Evolutionary conservation across 495 filamentous ascomycete genomes (phyloP).

Genomic region (Delitschia confertaspora): DNA sequence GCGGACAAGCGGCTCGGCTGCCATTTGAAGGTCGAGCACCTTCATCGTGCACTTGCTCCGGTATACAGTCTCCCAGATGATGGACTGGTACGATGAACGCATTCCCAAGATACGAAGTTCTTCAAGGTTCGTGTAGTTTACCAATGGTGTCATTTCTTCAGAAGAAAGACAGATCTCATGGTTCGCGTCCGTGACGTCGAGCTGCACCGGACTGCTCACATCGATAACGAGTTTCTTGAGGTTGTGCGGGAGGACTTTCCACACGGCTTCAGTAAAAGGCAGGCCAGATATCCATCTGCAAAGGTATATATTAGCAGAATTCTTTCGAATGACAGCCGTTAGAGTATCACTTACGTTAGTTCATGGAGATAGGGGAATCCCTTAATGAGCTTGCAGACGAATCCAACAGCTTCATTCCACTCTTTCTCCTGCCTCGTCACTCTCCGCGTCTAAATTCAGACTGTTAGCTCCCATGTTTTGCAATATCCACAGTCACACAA

Average conservation of each 20-base stretch:
- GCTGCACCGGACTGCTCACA: slow-evolving; percentile 1
- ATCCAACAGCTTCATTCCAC: slow-evolving; percentile 6
- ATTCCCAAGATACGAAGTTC: slow-evolving; percentile 16
- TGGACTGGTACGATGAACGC: slow-evolving; percentile 14
- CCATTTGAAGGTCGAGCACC: slow-evolving; percentile 15
- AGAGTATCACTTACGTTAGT: slow-evolving; percentile 12
- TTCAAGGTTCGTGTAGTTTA: slow-evolving; percentile 9
- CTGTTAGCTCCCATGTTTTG: slow-evolving; percentile 2
- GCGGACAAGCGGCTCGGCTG: slow-evolving; percentile 6
- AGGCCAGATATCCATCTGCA: slow-evolving; percentile 9
- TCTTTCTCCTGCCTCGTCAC: neutral
- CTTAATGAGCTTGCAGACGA: slow-evolving; percentile 2
- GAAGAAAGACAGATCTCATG: slow-evolving; percentile 2
- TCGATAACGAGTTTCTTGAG: slow-evolving; percentile 12
- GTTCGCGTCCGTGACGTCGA: slow-evolving; percentile 1
- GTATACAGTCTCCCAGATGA: slow-evolving; percentile 23
- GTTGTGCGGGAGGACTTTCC: slow-evolving; percentile 1
- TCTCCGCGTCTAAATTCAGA: neutral
- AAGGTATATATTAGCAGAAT: neutral
- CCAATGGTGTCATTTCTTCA: slow-evolving; percentile 10
- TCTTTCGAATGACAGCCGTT: neutral
- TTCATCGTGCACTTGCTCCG: slow-evolving; percentile 9
- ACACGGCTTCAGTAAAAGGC: slow-evolving; percentile 8
- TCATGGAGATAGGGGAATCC: slow-evolving; percentile 6
- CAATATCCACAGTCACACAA: too few species aligned